These are phyloP conservation scores for Phylloporus sp. DNA, from an alignment of 1,284 basidiomycete genomes.

Conservation along the genomic window DNA sequence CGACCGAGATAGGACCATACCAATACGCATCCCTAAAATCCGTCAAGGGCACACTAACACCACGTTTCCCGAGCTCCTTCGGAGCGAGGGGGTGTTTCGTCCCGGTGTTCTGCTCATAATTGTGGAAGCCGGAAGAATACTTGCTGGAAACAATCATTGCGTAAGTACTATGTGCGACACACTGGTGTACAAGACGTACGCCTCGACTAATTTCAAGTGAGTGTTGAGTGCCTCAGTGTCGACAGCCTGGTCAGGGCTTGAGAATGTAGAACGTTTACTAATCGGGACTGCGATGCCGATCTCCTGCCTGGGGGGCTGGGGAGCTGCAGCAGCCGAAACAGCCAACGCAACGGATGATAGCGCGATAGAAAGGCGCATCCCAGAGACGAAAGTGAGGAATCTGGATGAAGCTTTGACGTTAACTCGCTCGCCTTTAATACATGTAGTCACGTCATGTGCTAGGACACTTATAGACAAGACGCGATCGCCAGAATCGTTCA, in stretches of 20 bases:
- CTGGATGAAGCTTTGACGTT: too few species aligned
- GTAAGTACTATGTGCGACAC: background rate
- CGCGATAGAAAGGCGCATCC: background rate
- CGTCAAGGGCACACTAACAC: conserved; percentile 16
- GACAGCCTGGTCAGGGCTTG: conserved; percentile 15
- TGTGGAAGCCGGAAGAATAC: conserved; percentile 6
- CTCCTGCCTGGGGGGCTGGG: background rate
- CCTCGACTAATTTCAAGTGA: conserved; percentile 13
- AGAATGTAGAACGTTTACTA: conserved; percentile 15
- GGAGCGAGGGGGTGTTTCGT: conserved; percentile 8
- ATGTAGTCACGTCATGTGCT: too few species aligned
- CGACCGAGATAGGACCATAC: conserved; percentile 37
- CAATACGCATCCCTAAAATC: conserved; percentile 28
- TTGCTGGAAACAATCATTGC: conserved; percentile 14
- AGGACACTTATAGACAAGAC: too few species aligned
- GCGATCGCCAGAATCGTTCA: too few species aligned
- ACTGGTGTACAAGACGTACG: conserved; percentile 10
- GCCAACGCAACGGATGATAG: conserved; percentile 15
- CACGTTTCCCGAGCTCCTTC: background rate
- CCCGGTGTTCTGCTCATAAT: conserved; percentile 21
- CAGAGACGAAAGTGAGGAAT: too few species aligned
- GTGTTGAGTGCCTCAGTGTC: conserved; percentile 13
- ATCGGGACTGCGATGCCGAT: conserved; percentile 14
- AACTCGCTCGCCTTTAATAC: too few species aligned
- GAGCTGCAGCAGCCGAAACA: conserved; percentile 15